Evolutionary conservation across 352 stramenopile species (phyloP), one percentile per base, ranked within the genome.

Genomic region (Globisporangium okanoganense): DNA sequence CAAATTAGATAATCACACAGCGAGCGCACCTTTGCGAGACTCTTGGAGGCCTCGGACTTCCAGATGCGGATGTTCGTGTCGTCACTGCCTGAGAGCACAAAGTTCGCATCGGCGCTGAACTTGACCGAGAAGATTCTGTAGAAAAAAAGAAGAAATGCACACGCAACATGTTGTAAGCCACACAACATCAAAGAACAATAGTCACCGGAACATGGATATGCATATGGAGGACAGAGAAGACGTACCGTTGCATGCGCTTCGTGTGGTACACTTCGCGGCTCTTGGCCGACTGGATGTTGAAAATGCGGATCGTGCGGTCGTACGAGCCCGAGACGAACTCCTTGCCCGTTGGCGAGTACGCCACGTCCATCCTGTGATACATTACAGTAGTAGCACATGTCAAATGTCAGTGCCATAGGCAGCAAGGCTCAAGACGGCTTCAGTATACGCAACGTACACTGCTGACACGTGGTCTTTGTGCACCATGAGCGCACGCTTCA

Each of bases 1-100:
- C 14, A 53, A 5, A 25, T 33, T 22, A 2, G 14, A 22, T 20
- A 24, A 3, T 35, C 40, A 45, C 40, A 38, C 20, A 38, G 40
- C 24, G 48, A 6, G 27, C 27, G 47, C 53, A 95, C 73, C 75
- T 97, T 97, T 52, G 92, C 95, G 53, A 99, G 75, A 67, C 95
- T 96, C 75, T 98, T 95, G 61, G 88, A 97, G 3, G 96, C 92
- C 41, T 97, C 74, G 2, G 96, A 88, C 75, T 99, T 99, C 98
- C 98, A 99, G 60, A 99, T 95, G 53, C 98, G 88, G 35, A 99
- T 81, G 75, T 99, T 99, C 31, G 96, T 99, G 80, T 99, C 98
- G 73, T 99, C 97, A 80, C 89, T 98, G 54, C 97, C 98, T 14
- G 92, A 99, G 10, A 99, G 72, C 48, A 99, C 89, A 71, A 98